A percentile compares a stretch with the other conserved stretches of the same genome.
Conservation (phyloP, 306 rosid species). For the Vigna mungo region DNA sequence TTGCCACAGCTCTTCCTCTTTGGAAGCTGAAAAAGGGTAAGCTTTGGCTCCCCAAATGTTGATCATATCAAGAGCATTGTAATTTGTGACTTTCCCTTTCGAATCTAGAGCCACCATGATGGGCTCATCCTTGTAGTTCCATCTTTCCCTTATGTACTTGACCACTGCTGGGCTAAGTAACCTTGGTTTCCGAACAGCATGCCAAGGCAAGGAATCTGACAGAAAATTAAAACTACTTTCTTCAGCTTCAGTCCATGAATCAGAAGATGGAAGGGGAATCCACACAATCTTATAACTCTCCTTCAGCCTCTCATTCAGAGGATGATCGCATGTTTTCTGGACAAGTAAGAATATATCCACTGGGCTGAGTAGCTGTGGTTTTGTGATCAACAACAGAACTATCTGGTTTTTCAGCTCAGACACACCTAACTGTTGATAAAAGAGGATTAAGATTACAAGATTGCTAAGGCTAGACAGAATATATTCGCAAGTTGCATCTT, state of each 20-base stretch:
- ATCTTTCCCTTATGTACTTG: slow-evolving; percentile 51
- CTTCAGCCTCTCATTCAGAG: slow-evolving; percentile 42
- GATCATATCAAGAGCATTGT: slow-evolving; percentile 62
- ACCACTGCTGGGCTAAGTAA: slow-evolving; percentile 53
- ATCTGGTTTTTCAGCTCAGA: slow-evolving; percentile 57
- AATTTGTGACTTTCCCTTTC: slow-evolving; percentile 58
- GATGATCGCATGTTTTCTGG: slow-evolving; percentile 70
- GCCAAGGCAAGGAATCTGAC: slow-evolving; percentile 65
- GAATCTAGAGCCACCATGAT: slow-evolving; percentile 63
- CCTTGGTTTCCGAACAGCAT: slow-evolving; percentile 61
- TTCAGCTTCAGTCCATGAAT: slow-evolving; percentile 66
- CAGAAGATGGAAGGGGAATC: slow-evolving; percentile 66
- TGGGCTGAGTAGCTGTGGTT: slow-evolving; percentile 50
- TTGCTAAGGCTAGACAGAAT: not conserved
- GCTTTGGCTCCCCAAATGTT: slow-evolving; percentile 59
- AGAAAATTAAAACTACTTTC: slow-evolving; percentile 45
- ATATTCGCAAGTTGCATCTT: not conserved
- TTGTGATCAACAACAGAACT: slow-evolving; percentile 63
- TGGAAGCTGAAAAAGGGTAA: slow-evolving; percentile 62
- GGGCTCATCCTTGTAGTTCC: slow-evolving; percentile 61
- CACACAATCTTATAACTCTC: slow-evolving; percentile 61
- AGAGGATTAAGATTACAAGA: slow-evolving; percentile 23
- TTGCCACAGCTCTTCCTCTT: slow-evolving; percentile 65
- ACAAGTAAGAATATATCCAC: slow-evolving; percentile 57
- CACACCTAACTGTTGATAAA: slow-evolving; percentile 57